Evolutionary conservation across 345 rosid genomes (phyloP).

Genomic region (Chamaenerion angustifolium): DNA sequence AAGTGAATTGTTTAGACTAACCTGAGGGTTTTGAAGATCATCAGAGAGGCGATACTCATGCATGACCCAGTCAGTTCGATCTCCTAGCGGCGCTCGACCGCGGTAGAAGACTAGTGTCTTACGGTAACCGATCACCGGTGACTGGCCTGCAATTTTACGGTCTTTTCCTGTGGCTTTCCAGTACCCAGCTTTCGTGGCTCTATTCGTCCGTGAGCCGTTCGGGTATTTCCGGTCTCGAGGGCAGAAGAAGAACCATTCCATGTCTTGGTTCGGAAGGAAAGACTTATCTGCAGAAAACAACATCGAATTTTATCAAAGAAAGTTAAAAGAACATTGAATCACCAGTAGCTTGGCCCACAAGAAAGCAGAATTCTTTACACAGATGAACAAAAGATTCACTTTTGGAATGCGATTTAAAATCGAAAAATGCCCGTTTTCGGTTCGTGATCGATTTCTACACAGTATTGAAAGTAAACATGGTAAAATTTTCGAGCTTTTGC

Average conservation of each 20-base stretch:
- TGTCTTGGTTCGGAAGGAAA: conserved; percentile 58
- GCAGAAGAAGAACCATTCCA: conserved; percentile 94
- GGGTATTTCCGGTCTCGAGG: conserved; percentile 76
- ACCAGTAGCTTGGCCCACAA: neutral
- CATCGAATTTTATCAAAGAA: neutral
- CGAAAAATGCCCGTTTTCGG: too few species aligned
- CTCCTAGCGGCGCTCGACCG: conserved; percentile 71
- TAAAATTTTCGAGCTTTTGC: neutral
- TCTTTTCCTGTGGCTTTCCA: conserved; percentile 96
- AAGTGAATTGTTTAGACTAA: conserved; percentile 9
- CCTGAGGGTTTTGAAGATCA: conserved; percentile 30
- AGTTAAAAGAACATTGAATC: too few species aligned
- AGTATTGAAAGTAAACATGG: too few species aligned
- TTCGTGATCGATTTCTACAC: too few species aligned
- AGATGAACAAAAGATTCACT: neutral
- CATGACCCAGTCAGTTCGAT: conserved; percentile 69
- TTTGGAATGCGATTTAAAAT: neutral
- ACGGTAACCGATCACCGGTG: conserved; percentile 31
- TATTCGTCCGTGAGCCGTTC: conserved; percentile 64
- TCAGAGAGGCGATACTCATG: conserved; percentile 72
- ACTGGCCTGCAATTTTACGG: conserved; percentile 47
- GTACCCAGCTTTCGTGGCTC: conserved; percentile 84
- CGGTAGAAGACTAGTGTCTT: conserved; percentile 73
- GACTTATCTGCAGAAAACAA: conserved; percentile 50
- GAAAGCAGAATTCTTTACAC: neutral